Percentiles rank a stretch among this genome's conserved stretches.
These are phyloP conservation scores for Rhynchospora tenuis DNA, from an alignment of 176 grass and related monocot genomes.

Conservation along the genomic window DNA sequence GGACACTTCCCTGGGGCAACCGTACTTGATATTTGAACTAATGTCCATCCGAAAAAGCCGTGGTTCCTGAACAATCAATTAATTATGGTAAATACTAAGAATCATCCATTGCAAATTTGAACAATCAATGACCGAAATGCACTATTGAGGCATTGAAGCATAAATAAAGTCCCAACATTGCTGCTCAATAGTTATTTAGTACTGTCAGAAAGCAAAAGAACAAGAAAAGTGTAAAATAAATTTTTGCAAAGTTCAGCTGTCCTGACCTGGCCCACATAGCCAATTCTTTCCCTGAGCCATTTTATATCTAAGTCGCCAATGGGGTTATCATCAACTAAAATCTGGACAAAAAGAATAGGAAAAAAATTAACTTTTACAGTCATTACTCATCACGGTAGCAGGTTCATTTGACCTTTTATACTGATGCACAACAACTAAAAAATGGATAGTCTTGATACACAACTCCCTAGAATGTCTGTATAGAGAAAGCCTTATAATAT, in stretches of 20 bases:
- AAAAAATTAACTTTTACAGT: neutral
- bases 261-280: constrained; percentile 80
- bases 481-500: neutral
- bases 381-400: constrained; percentile 4
- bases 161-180: neutral
- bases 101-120: neutral
- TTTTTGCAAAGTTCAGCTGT: neutral
- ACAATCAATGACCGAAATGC: neutral
- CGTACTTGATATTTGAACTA: constrained; percentile 85
- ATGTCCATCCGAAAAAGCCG: constrained; percentile 83
- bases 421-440: neutral
- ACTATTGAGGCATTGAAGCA: neutral
- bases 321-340: constrained; percentile 72
- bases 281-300: constrained; percentile 96
- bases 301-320: constrained; percentile 64
- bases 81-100: constrained; percentile 2
- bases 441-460: neutral
- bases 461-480: neutral
- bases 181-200: neutral
- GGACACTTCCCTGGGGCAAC: constrained; percentile 69
- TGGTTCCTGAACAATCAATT: constrained; percentile 68
- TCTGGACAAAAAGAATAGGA: constrained; percentile 39
- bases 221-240: neutral
- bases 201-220: neutral
- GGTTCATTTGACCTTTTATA: neutral